Evolutionary conservation across 2,329 filamentous ascomycete species (phyloP).

Genomic region (Scolecobasidium constrictum): DNA sequence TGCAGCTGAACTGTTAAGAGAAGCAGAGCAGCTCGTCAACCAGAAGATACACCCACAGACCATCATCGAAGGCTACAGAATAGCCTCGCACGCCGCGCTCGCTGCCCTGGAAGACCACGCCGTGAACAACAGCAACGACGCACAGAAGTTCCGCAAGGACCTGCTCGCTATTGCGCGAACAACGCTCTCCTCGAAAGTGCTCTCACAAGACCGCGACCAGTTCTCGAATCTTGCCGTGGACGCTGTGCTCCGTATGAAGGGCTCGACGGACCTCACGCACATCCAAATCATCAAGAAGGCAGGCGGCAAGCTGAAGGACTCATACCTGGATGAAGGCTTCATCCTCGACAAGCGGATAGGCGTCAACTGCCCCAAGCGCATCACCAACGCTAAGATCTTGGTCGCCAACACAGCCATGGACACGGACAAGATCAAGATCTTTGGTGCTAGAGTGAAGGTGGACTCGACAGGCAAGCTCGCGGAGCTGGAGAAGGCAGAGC

Average conservation of each 20-base stretch:
- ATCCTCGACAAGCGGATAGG: slow-evolving; percentile 99
- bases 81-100: slow-evolving; percentile 85
- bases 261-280: slow-evolving; percentile 86
- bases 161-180: slow-evolving; percentile 84
- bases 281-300: slow-evolving; percentile 99
- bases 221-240: slow-evolving; percentile 86
- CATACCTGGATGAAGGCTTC: slow-evolving; percentile 95
- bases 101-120: slow-evolving; percentile 73
- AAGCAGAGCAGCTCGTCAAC: slow-evolving; percentile 94
- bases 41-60: slow-evolving; percentile 99
- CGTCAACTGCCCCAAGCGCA: slow-evolving; percentile 92
- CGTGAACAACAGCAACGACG: slow-evolving; percentile 79
- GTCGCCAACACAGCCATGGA: slow-evolving; percentile 99
- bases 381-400: slow-evolving; percentile 97
- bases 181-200: slow-evolving; percentile 92
- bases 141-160: slow-evolving; percentile 78
- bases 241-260: slow-evolving; percentile 79
- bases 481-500: slow-evolving; percentile 96
- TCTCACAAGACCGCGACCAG: slow-evolving; percentile 85
- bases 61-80: slow-evolving; percentile 97
- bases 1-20: slow-evolving; percentile 85
- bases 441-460: slow-evolving; percentile 93
- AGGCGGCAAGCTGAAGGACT: slow-evolving; percentile 93
- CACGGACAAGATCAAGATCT: slow-evolving; percentile 99
- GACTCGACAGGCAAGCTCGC: slow-evolving; percentile 92